Base-by-base conservation (phyloP, 1,284 basidiomycete genomes). In the Irpex rosettiformis region DNA sequence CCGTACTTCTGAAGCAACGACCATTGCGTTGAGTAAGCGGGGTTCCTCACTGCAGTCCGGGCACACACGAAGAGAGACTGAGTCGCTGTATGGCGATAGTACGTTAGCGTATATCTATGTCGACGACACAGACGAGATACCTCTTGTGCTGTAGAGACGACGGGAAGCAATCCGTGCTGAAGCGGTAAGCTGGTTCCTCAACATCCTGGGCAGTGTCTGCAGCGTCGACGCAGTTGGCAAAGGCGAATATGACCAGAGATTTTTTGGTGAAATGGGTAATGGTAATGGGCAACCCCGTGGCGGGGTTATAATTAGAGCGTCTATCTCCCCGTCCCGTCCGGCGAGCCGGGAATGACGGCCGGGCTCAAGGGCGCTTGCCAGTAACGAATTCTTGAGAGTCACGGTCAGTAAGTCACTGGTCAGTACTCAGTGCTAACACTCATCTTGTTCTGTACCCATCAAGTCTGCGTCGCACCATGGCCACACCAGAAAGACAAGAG, bases 401-500 rank as follows among this genome's bases (percentile, higher is more conserved):
- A n/a, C n/a, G n/a, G n/a, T n/a, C n/a, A n/a, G n/a, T n/a, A n/a
- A n/a, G n/a, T n/a, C n/a, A n/a, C n/a, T n/a, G n/a, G n/a, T n/a
- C n/a, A n/a, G n/a, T n/a, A n/a, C n/a, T n/a, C n/a, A n/a, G n/a
- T n/a, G n/a, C n/a, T n/a, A n/a, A n/a, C n/a, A n/a, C n/a, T n/a
- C n/a, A n/a, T n/a, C 21, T 25, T n/a, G 10, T 8, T 40, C 33
- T 40, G n/a, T 40, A n/a, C 33, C n/a, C 33, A 40, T n/a, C 33
- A 40, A 11, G 13, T n/a, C 49, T 29, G 25, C n/a, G n/a, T 18
- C 22, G 13, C 10, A 21, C 61, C 60, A 83, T 82, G 79, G 72
- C 79, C 54, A 70, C 78, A 57, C 73, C 80, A 64, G 83, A 85
- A 65, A 79, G 90, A 69, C 81, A 83, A 65, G 88, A 93, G 58